These are phyloP conservation scores for Rhododendron simsii DNA, from an alignment of 148 eudicot genomes.

Conservation along the genomic window DNA sequence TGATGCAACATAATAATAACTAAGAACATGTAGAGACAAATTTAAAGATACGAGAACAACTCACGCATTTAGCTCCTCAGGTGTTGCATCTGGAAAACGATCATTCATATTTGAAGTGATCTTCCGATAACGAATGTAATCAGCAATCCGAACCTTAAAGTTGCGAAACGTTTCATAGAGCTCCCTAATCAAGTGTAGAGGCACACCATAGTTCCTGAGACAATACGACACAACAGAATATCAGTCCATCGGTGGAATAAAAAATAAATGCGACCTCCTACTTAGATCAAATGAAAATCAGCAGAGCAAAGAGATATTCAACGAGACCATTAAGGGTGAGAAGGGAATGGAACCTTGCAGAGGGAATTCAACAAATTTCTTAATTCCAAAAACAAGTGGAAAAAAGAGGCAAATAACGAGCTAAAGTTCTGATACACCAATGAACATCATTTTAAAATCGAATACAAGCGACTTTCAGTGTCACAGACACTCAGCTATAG, in stretches of 20 bases:
- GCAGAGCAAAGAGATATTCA: neutral
- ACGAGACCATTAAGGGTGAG: neutral
- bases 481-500: neutral
- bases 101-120: constrained; percentile 99
- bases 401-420: neutral
- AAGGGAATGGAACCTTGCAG: neutral
- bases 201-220: constrained; percentile 90
- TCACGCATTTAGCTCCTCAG: constrained; percentile 78
- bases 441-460: neutral
- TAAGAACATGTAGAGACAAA: neutral
- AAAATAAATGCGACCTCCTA: neutral
- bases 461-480: neutral
- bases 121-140: constrained; percentile 92
- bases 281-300: neutral
- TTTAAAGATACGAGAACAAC: constrained; percentile 17
- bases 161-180: constrained; percentile 96
- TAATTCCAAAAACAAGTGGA: neutral
- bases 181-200: constrained; percentile 93
- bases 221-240: neutral
- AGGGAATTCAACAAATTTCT: neutral
- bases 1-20: neutral
- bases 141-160: constrained; percentile 92
- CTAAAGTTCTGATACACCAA: neutral
- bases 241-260: neutral
- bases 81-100: constrained; percentile 97